Base-by-base conservation (phyloP, 495 filamentous ascomycete species). In the Elaphomyces granulatus region DNA sequence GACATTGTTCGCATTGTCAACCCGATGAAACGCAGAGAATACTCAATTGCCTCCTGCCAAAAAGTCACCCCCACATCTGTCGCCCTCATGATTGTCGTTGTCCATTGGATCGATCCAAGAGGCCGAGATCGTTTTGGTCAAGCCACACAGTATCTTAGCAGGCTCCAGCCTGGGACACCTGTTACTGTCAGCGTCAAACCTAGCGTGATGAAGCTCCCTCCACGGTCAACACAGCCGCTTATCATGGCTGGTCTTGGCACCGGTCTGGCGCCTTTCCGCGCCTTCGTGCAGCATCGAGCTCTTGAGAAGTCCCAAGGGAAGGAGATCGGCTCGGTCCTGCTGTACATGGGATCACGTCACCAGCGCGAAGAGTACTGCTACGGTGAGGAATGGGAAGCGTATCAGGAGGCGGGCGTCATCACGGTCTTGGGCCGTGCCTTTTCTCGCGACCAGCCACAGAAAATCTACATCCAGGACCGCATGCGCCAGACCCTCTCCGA, bases 241-340 rank as follows among this genome's bases (percentile, higher is more conserved):
- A 95, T 98, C 70, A 98, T 98, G 90, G 90, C 90, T 20, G 90
- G 90, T 61, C 81, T 98, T n/a, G 90, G 90, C 45, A 98, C 90
- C 2, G 90, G 90, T 53, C 78, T 98, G 14, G 90, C 90, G 4
- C 90, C 90, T 20, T 98, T 96, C 81, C 81, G 90, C 45, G 90
- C 90, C 36, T 98, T 98, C 55, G 81, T 95, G 37, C 92, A 98
- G 62, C 87, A 98, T 67, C 88, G 90, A 32, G 90, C 90, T 14
- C 87, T 87, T 74, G 88, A 96, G 60, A 92, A 93, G 63, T 75
- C 81, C 23, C 83, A 92, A 63, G 90, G 90, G 56, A 84, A 87
- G 64, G 79, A 90, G 41, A 94, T 98, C 50, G 90, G 90, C 34
- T 67, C 86, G 20, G 87, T 95, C 41, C 73, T 98, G 15, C 70